Evolutionary conservation across 2,329 filamentous ascomycete species (phyloP).

Genomic region (Calonectria henricotiae): DNA sequence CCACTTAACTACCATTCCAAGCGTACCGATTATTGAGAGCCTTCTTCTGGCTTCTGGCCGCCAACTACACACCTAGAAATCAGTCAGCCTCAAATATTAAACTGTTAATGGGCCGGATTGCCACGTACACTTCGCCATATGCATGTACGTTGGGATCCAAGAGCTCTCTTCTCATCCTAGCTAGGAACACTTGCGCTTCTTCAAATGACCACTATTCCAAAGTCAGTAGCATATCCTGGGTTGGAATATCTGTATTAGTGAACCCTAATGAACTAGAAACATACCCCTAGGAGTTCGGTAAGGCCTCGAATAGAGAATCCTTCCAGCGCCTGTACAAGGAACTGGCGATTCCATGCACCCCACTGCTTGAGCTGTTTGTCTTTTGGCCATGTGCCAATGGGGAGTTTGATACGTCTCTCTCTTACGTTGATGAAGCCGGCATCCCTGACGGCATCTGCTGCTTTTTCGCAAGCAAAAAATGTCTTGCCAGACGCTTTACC

Average conservation of each 20-base stretch:
- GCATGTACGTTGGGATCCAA: slow-evolving; percentile 27
- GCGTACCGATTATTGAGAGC: background rate
- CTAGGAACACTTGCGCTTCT: slow-evolving; percentile 33
- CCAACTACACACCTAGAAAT: background rate
- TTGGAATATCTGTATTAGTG: background rate
- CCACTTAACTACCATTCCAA: background rate
- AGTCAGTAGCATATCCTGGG: background rate
- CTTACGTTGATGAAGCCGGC: slow-evolving; percentile 41
- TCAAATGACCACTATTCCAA: slow-evolving; percentile 25
- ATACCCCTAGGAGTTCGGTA: slow-evolving; percentile 39
- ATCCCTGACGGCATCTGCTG: slow-evolving; percentile 39
- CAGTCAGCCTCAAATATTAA: background rate
- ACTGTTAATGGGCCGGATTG: background rate
- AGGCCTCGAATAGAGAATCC: slow-evolving; percentile 44
- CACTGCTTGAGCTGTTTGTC: slow-evolving; percentile 48
- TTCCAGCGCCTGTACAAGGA: slow-evolving; percentile 40
- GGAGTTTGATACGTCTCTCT: slow-evolving; percentile 39
- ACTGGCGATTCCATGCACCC: slow-evolving; percentile 44
- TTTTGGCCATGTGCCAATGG: slow-evolving; percentile 49
- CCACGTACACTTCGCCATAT: slow-evolving; percentile 24
- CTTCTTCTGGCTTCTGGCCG: background rate
- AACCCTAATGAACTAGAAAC: background rate
- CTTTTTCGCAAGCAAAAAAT: slow-evolving; percentile 41
- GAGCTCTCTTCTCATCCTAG: slow-evolving; percentile 30
- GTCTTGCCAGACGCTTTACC: slow-evolving; percentile 42